These are phyloP conservation scores for Acanthamoeba comandoni DNA, from an alignment of 208 protist species.

Conservation along the genomic window DNA sequence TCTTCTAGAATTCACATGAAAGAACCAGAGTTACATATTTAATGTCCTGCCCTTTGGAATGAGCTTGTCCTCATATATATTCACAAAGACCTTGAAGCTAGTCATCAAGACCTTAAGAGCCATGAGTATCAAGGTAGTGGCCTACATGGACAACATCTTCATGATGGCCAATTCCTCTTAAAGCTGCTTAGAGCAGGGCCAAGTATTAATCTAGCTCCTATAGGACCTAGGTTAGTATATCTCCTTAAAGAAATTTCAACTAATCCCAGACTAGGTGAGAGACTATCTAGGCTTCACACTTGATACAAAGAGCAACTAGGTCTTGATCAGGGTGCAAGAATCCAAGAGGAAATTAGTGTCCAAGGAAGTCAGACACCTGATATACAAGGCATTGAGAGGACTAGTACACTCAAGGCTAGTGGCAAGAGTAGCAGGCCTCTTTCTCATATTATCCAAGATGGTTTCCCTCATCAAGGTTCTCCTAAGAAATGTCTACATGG, in stretches of 20 bases:
- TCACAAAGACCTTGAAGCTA: background rate
- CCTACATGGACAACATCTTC: slow-evolving; percentile 12
- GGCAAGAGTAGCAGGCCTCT: background rate
- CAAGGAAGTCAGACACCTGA: background rate
- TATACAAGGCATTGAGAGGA: background rate
- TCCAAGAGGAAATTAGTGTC: background rate
- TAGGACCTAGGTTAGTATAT: background rate
- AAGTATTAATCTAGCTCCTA: background rate
- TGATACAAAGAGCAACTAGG: background rate
- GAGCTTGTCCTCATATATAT: background rate
- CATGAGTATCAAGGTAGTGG: background rate
- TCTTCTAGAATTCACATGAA: background rate
- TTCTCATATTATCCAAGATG: background rate
- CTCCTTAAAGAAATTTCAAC: background rate
- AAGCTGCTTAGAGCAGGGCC: background rate
- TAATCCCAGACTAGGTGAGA: background rate
- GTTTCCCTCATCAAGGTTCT: background rate
- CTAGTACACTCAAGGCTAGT: background rate
- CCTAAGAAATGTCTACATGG: background rate
- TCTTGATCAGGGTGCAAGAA: background rate
- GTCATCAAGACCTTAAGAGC: background rate
- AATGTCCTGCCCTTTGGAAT: background rate
- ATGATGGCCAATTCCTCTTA: background rate
- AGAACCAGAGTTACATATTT: background rate
- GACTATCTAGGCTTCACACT: slow-evolving; percentile 6